Base-by-base conservation (phyloP, 345 rosid species). In the Euclidium syriacum region DNA sequence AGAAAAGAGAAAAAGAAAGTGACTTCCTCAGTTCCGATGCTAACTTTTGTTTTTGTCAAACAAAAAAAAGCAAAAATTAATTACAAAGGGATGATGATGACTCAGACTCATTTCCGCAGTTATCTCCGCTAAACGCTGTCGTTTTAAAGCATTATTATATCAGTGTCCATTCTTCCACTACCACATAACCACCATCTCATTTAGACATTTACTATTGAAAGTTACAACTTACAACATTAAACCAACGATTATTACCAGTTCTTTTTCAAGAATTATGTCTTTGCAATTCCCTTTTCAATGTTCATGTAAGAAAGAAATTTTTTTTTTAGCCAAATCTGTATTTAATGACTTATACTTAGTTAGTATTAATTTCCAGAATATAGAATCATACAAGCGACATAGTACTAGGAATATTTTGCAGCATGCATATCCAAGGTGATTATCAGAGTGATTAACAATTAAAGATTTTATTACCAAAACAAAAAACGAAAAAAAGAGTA, bases 21-120 rank as follows among this genome's bases (percentile, higher is more conserved):
- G 7, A 41, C 47, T 50, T 59, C 60, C 24, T 4, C 61, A 68
- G 54, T 68, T 60, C 53, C 67, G 1, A 42, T 51, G 73, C 4
- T 3, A 7, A 59, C 67, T 54, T 65, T 65, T 43, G 36, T 44
- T 25, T 25, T n/a, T n/a, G n/a, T n/a, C n/a, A 32, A 35, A 30
- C 14, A 3, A 8, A 20, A 46, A 23, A 15, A 47, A 11, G 17
- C 24, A 7, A 10, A 10, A 48, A 3, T 4, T 34, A 61, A 17
- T 47, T 25, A 26, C 67, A 10, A 47, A 1, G 32, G 0, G 7
- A 35, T 56, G 41, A 30, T 30, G 46, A n/a, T n/a, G n/a, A n/a
- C n/a, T n/a, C n/a, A n/a, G n/a, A 53, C 62, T 66, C 63, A 46
- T 26, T 18, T 19, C 25, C 25, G 47, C 54, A 52, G 20, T 52